These are phyloP conservation scores for Teunomyces atbi DNA, from an alignment of 805 yeast species.

Conservation along the genomic window DNA sequence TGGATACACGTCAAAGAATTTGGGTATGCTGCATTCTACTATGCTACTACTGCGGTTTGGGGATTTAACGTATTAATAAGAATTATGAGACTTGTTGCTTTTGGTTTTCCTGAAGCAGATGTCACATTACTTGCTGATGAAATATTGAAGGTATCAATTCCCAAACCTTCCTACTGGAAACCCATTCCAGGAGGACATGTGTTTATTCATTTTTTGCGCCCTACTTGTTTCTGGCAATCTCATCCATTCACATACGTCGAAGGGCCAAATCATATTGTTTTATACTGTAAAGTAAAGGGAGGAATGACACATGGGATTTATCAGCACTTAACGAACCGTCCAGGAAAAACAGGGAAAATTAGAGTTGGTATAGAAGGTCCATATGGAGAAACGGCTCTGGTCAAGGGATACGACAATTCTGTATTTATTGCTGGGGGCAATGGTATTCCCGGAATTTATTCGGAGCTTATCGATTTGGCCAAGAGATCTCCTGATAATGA, in stretches of 20 bases:
- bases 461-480: slow-evolving; percentile 35
- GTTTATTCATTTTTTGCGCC: slow-evolving; percentile 34
- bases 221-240: slow-evolving; percentile 41
- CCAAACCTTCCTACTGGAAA: slow-evolving; percentile 37
- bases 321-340: slow-evolving; percentile 22
- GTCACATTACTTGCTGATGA: slow-evolving; percentile 33
- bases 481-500: slow-evolving; percentile 16
- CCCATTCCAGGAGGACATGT: slow-evolving; percentile 42
- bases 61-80: slow-evolving; percentile 33
- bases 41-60: slow-evolving; percentile 37
- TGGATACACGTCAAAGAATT: slow-evolving; percentile 43
- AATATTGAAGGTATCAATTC: slow-evolving; percentile 35
- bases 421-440: slow-evolving; percentile 71
- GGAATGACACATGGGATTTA: slow-evolving; percentile 36
- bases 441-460: slow-evolving; percentile 61
- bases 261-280: slow-evolving; percentile 17
- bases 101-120: slow-evolving; percentile 36
- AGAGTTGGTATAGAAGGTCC: slow-evolving; percentile 61
- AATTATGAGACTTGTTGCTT: slow-evolving; percentile 23
- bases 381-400: slow-evolving; percentile 55
- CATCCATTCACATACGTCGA: slow-evolving; percentile 41
- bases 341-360: slow-evolving; percentile 25
- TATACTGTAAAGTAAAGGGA: slow-evolving; percentile 36
- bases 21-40: slow-evolving; percentile 30
- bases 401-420: slow-evolving; percentile 50